phyloP scores from a whole-genome alignment of 179 eudicot genomes.

The Actinidia chinensis region DNA sequence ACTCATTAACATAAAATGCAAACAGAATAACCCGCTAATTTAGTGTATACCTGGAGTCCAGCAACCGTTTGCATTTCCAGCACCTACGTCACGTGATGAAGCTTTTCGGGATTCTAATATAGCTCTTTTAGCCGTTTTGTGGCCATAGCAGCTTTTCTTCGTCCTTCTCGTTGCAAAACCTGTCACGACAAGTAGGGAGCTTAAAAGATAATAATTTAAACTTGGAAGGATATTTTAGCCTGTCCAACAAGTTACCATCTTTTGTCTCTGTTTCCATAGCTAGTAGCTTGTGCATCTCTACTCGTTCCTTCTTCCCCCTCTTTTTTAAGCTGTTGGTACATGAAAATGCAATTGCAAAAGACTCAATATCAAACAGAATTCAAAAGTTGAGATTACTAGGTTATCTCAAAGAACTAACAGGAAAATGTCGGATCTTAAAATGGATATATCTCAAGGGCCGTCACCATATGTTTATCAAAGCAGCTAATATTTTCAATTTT shows the following conservation, averaged over 20 bases:
- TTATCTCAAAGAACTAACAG: neutral
- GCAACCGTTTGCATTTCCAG: conserved; percentile 58
- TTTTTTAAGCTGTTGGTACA: conserved; percentile 74
- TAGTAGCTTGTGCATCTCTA: conserved; percentile 96
- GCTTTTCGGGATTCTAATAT: conserved; percentile 78
- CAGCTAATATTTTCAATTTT: too few relatives aligned
- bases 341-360: neutral
- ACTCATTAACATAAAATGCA: neutral
- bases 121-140: conserved; percentile 90
- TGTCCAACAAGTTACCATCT: conserved; percentile 54
- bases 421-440: neutral
- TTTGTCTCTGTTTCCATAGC: conserved; percentile 97
- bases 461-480: neutral
- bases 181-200: conserved; percentile 21
- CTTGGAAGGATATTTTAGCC: conserved; percentile 2
- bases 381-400: neutral
- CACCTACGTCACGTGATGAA: conserved; percentile 66
- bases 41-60: conserved; percentile 63
- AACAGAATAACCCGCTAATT: neutral
- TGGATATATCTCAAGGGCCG: conserved; percentile 1
- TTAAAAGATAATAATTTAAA: conserved; percentile 12
- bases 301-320: conserved; percentile 97
- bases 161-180: conserved; percentile 92
- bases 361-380: neutral
- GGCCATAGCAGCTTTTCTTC: conserved; percentile 96